Percentiles rank a stretch among this genome's conserved stretches.
Conservation (phyloP, 2,329 filamentous ascomycete species). For the Hypoxylon rubiginosum region DNA sequence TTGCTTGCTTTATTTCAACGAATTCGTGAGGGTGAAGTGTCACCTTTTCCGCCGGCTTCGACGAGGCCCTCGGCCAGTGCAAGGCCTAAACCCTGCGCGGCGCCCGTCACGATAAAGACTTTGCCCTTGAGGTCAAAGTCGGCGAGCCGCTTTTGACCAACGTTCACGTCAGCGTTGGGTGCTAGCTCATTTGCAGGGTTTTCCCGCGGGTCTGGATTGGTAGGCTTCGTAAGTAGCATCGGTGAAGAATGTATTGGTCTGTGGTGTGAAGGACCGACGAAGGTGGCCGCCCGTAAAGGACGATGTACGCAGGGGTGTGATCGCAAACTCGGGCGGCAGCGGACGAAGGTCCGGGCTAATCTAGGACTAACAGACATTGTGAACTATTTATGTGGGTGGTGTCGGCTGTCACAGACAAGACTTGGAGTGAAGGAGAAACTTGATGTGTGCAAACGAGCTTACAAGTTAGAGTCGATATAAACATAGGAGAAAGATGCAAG, state of each 20-base stretch:
- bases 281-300: slow-evolving; percentile 1
- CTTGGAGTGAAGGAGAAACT: neutral
- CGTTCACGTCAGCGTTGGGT: slow-evolving; percentile 42
- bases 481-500: neutral
- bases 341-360: slow-evolving; percentile 30
- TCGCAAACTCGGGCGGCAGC: slow-evolving; percentile 12
- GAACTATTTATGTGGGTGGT: neutral
- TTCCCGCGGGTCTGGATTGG: slow-evolving; percentile 46
- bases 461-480: neutral
- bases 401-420: slow-evolving; percentile 24
- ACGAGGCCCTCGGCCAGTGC: slow-evolving; percentile 79
- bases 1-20: slow-evolving; percentile 1
- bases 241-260: slow-evolving; percentile 27
- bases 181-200: slow-evolving; percentile 41
- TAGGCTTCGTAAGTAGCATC: slow-evolving; percentile 26
- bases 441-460: neutral
- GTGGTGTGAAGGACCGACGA: neutral
- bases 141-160: slow-evolving; percentile 60
- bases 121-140: slow-evolving; percentile 78
- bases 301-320: slow-evolving; percentile 4
- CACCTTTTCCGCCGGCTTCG: slow-evolving; percentile 78
- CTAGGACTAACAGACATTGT: slow-evolving; percentile 33
- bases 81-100: slow-evolving; percentile 78
- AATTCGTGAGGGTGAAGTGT: neutral
- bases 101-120: slow-evolving; percentile 78